phyloP scores from a whole-genome alignment of 108 stramenopile species.

The Mediolabrus comicus region DNA sequence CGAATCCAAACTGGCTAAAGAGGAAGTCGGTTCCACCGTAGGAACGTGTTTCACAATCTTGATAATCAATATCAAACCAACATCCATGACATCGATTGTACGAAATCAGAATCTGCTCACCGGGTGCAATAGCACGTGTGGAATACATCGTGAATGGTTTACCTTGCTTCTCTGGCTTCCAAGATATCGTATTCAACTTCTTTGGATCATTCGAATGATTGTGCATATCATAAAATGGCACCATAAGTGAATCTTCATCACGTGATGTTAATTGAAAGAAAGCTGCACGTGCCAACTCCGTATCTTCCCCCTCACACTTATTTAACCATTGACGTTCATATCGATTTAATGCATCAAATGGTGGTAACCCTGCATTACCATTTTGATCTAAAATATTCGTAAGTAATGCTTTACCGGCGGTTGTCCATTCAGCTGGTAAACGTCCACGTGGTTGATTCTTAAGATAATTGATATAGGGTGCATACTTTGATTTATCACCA shows the following conservation, averaged over 20 bases:
- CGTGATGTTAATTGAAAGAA: conserved; percentile 46
- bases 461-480: conserved; percentile 72
- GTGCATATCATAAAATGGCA: conserved; percentile 47
- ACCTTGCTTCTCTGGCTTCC: conserved; percentile 13
- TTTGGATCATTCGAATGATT: conserved; percentile 47
- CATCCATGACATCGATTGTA: conserved; percentile 40
- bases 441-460: conserved; percentile 43
- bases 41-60: conserved; percentile 32
- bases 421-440: conserved; percentile 51
- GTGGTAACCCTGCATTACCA: conserved; percentile 24
- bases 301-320: conserved; percentile 35
- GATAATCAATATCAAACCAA: conserved; percentile 9
- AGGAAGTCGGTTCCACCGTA: conserved; percentile 21
- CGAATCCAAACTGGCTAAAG: conserved; percentile 41
- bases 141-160: conserved; percentile 25
- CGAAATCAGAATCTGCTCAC: conserved; percentile 42
- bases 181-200: conserved; percentile 29
- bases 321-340: conserved; percentile 28
- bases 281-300: conserved; percentile 28
- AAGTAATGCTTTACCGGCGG: conserved; percentile 44
- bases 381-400: conserved; percentile 13
- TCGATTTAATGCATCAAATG: conserved; percentile 2
- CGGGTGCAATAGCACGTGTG: conserved; percentile 24
- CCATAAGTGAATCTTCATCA: conserved; percentile 25
- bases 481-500: conserved; percentile 56